Base-by-base conservation (phyloP, 2,329 filamentous ascomycete species). In the Colletotrichum eleusines region DNA sequence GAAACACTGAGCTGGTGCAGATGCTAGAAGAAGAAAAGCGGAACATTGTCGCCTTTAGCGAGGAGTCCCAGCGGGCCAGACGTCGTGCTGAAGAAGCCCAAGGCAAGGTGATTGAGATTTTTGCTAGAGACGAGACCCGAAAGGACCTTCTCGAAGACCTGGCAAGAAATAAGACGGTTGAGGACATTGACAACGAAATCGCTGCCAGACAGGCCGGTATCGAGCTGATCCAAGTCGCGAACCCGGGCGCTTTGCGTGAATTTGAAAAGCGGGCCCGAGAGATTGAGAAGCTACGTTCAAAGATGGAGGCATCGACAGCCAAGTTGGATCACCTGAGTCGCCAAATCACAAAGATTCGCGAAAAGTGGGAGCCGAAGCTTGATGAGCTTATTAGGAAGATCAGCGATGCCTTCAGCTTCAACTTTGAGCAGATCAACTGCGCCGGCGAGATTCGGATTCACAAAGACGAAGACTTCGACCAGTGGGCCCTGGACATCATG, bases 371-470 rank as follows among this genome's bases (percentile, higher is more conserved):
- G 80, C 94, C 94, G 0, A 83, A 88, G 75, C 86, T 99, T 2
- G 95, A 98, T 74, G 85, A 84, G 28, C 86, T 99, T 3, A 87
- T 98, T 50, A 84, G 84, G 26, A 90, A 91, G 77, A 98, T 99
- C 81, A 97, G 94, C 78, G 90, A 94, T 59, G 95, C 95, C 0
- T 99, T 99, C 80, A 90, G 92, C 7, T 92, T 95, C 79, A 98
- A 97, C 77, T 98, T 99, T 79, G 90, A 94, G 76, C 92, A 95
- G 79, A 98, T 99, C 78, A 94, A 91, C 74, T 98, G 96, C 80
- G 95, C 95, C 6, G 96, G 96, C 44, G 93, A 98, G 80, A 94
- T 99, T 5, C 87, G 87, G 71, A 86, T 99, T 5, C 88, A 95
- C 84, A 98, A 98, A 80, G 93, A 94, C 74, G 92, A 94, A 28